Conservation (phyloP, 2,329 filamentous ascomycete genomes). For the Coniosporium tulheliwenetii region DNA sequence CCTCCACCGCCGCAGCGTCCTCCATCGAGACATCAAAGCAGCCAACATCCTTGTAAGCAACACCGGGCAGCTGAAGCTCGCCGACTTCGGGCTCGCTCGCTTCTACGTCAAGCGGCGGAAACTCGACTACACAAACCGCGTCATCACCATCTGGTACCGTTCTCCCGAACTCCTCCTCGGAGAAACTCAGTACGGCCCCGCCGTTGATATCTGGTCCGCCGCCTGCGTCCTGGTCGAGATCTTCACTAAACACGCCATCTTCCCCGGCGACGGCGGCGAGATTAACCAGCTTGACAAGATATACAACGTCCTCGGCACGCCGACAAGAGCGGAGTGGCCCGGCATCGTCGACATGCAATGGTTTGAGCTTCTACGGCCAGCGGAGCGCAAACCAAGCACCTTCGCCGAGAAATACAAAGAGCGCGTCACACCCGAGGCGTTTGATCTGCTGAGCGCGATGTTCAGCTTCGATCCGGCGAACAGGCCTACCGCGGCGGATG, state of each 20-base stretch:
- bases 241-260: conserved; percentile 84
- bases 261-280: conserved; percentile 90
- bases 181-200: conserved; percentile 78
- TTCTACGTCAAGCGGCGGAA: conserved; percentile 90
- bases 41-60: conserved; percentile 93
- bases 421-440: conserved; percentile 61
- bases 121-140: conserved; percentile 92
- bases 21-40: conserved; percentile 96
- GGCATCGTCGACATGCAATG: conserved; percentile 86
- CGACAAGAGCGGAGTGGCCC: conserved; percentile 73
- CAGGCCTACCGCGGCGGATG: conserved; percentile 68
- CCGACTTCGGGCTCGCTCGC: conserved; percentile 88
- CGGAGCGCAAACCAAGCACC: conserved; percentile 52
- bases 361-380: conserved; percentile 82
- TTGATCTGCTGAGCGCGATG: conserved; percentile 70
- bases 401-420: conserved; percentile 77
- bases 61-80: conserved; percentile 75
- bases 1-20: conserved; percentile 77
- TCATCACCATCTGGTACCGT: conserved; percentile 98
- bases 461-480: conserved; percentile 78
- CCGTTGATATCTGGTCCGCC: conserved; percentile 92
- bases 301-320: conserved; percentile 83
- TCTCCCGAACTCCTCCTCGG: conserved; percentile 81
- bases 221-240: conserved; percentile 95
- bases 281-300: conserved; percentile 93